Percentiles rank a stretch among this genome's conserved stretches.
These are phyloP conservation scores for Nemophila menziesii DNA, from an alignment of 257 asterid species.

Conservation along the genomic window DNA sequence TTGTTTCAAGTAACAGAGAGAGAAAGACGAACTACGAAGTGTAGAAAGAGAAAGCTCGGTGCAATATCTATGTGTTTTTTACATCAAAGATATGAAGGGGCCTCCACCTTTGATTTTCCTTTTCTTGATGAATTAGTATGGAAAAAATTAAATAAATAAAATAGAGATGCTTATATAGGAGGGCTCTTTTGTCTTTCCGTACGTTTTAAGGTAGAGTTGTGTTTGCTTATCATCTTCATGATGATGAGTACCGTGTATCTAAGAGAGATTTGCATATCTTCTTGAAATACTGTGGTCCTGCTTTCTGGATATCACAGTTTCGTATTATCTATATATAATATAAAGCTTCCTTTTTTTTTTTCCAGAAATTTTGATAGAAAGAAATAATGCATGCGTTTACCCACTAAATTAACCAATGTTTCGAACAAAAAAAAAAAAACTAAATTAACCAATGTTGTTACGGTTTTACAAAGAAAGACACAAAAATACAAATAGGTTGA, in stretches of 20 bases:
- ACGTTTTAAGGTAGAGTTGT: background rate
- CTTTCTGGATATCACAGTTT: too few species aligned
- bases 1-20: slow-evolving; percentile 1
- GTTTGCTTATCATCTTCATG: background rate
- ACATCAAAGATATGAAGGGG: background rate
- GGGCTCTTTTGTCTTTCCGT: background rate
- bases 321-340: too few species aligned
- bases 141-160: background rate
- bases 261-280: slow-evolving; percentile 1
- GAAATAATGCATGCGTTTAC: too few species aligned
- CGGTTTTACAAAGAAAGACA: too few species aligned
- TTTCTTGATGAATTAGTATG: slow-evolving; percentile 4
- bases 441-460: too few species aligned
- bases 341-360: too few species aligned
- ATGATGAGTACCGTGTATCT: background rate
- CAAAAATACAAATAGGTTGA: too few species aligned
- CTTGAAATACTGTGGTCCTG: background rate
- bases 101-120: background rate
- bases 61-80: background rate
- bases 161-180: background rate
- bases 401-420: too few species aligned
- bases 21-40: slow-evolving; percentile 1
- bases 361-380: too few species aligned
- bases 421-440: too few species aligned
- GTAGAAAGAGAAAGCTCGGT: background rate